phyloP scores from a whole-genome alignment of 495 filamentous ascomycete genomes.

The Podospora tetraspora region DNA sequence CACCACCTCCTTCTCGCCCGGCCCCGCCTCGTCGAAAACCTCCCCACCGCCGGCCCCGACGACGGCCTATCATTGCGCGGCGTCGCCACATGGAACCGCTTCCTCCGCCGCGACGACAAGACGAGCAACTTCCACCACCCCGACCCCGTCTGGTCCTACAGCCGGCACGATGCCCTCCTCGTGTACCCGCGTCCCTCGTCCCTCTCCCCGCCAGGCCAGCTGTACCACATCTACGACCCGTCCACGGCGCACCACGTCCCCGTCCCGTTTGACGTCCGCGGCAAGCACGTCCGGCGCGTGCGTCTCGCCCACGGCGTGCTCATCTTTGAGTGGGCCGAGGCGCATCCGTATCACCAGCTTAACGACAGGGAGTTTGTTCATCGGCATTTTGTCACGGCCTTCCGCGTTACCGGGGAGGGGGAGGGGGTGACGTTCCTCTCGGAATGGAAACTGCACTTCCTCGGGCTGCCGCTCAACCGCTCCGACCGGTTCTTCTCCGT shows the following conservation, averaged over 20 bases:
- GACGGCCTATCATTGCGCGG: constrained; percentile 36
- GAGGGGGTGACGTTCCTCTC: constrained; percentile 53
- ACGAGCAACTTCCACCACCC: constrained; percentile 43
- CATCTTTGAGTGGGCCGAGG: constrained; percentile 63
- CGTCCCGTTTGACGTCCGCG: constrained; percentile 51
- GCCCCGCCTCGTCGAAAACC: constrained; percentile 46
- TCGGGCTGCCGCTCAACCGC: constrained; percentile 55
- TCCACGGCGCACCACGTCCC: constrained; percentile 38
- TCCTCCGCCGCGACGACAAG: constrained; percentile 44
- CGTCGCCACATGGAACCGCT: constrained; percentile 54
- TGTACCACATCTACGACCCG: constrained; percentile 53
- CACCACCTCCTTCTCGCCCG: constrained; percentile 46
- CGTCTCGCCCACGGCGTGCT: constrained; percentile 53
- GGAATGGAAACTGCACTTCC: constrained; percentile 63
- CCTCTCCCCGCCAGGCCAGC: constrained; percentile 19
- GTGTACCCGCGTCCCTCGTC: constrained; percentile 42
- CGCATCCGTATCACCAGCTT: constrained; percentile 51
- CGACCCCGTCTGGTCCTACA: constrained; percentile 57
- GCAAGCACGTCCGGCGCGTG: constrained; percentile 54
- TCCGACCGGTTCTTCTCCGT: constrained; percentile 60
- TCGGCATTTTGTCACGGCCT: constrained; percentile 61
- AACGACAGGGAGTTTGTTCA: constrained; percentile 54
- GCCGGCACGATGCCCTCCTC: constrained; percentile 49
- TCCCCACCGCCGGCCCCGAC: constrained; percentile 30
- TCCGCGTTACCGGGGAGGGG: constrained; percentile 47